phyloP scores from a whole-genome alignment of 805 yeast genomes.

The Citeromyces matritensis region DNA sequence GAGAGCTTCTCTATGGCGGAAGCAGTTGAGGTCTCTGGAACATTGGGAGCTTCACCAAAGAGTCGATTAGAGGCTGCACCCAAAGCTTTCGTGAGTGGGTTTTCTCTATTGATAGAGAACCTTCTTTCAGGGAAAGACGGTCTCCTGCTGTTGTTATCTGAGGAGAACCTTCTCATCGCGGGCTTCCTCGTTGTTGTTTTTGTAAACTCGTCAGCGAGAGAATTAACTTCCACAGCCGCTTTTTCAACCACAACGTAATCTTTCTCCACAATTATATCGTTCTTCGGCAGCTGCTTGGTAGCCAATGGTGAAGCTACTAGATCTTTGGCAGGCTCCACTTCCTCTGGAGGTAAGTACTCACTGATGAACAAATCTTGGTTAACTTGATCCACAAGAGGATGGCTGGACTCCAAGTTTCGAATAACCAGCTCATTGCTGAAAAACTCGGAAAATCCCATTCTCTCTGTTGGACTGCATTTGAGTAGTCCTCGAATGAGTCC shows the following conservation, averaged over 20 bases:
- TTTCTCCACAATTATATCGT: slow-evolving; percentile 34
- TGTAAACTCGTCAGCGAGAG: slow-evolving; percentile 86
- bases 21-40: slow-evolving; percentile 20
- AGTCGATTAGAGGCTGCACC: slow-evolving; percentile 74
- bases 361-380: slow-evolving; percentile 76
- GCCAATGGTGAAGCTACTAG: slow-evolving; percentile 7
- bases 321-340: slow-evolving; percentile 1
- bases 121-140: slow-evolving; percentile 52
- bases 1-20: slow-evolving; percentile 55
- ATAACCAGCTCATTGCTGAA: slow-evolving; percentile 59
- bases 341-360: slow-evolving; percentile 35
- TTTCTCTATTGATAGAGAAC: slow-evolving; percentile 66
- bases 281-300: slow-evolving; percentile 2
- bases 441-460: slow-evolving; percentile 82
- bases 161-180: slow-evolving; percentile 11
- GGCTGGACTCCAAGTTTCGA: slow-evolving; percentile 33
- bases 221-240: slow-evolving; percentile 88
- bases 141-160: slow-evolving; percentile 25
- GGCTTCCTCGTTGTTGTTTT: slow-evolving; percentile 26
- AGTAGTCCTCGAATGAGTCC: slow-evolving; percentile 61
- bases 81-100: slow-evolving; percentile 78
- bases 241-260: slow-evolving; percentile 94
- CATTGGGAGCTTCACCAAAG: slow-evolving; percentile 43
- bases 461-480: slow-evolving; percentile 72
- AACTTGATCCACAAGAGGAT: slow-evolving; percentile 50